These are phyloP conservation scores for Skeletonema grethae DNA, from an alignment of 108 stramenopile species.

Conservation along the genomic window DNA sequence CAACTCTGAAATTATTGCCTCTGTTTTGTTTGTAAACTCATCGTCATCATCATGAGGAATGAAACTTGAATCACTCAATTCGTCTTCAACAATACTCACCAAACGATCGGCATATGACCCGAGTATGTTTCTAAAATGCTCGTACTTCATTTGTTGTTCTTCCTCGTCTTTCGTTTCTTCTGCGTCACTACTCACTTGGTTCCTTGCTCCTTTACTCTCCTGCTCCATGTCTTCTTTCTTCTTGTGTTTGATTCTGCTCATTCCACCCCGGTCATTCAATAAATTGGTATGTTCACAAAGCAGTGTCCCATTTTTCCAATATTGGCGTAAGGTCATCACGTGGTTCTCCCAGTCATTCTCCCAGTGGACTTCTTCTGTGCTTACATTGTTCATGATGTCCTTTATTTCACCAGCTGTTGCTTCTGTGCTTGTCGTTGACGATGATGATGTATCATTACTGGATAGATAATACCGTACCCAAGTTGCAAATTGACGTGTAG, in stretches of 20 bases:
- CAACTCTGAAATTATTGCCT: neutral
- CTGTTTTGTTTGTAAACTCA: neutral
- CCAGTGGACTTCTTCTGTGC: neutral
- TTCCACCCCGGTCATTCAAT: slow-evolving; percentile 16
- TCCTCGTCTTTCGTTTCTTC: slow-evolving; percentile 9
- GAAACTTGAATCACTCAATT: slow-evolving; percentile 31
- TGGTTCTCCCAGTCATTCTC: neutral
- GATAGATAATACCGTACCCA: slow-evolving; percentile 44
- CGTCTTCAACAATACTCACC: slow-evolving; percentile 57
- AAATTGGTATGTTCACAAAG: slow-evolving; percentile 60
- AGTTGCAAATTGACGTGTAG: slow-evolving; percentile 32
- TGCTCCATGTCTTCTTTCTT: slow-evolving; percentile 22
- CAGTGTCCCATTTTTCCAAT: slow-evolving; percentile 52
- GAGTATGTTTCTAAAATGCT: slow-evolving; percentile 31
- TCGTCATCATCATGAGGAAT: neutral
- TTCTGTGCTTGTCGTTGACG: neutral
- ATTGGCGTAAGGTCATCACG: slow-evolving; percentile 14
- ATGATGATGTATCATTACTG: neutral
- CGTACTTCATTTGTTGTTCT: slow-evolving; percentile 16
- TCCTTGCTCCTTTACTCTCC: neutral
- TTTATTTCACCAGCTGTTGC: slow-evolving; percentile 2
- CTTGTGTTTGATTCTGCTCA: neutral
- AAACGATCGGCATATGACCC: slow-evolving; percentile 57
- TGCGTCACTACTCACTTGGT: neutral
- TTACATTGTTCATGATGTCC: neutral